Evolutionary conservation across 192 early-diverging fungal species (phyloP).

Genomic region (Chytriomyces sp.): DNA sequence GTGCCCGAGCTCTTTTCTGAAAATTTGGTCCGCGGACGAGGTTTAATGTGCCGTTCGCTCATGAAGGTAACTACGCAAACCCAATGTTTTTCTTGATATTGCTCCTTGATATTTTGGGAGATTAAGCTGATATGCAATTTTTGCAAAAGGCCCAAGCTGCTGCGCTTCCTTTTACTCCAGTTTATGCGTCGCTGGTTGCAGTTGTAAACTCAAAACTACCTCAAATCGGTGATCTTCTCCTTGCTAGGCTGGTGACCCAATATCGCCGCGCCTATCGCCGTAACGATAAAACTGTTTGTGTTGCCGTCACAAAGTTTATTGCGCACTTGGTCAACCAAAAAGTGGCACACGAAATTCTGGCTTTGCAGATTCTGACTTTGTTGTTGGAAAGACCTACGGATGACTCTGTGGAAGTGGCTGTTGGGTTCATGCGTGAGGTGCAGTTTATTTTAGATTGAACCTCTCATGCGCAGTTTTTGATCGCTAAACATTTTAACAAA

Average conservation of each 20-base stretch:
- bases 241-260: conserved; percentile 82
- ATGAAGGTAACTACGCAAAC: conserved; percentile 64
- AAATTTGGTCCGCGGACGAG: conserved; percentile 90
- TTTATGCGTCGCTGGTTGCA: conserved; percentile 86
- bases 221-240: conserved; percentile 83
- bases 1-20: conserved; percentile 87
- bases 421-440: conserved; percentile 86
- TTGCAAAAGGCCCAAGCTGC: conserved; percentile 68
- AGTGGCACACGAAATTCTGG: conserved; percentile 86
- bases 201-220: conserved; percentile 95
- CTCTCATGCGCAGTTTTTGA: not conserved
- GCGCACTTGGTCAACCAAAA: conserved; percentile 93
- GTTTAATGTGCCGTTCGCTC: conserved; percentile 80
- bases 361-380: conserved; percentile 82
- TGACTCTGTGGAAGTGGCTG: conserved; percentile 95
- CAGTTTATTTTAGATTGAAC: not conserved
- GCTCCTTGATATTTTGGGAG: not conserved
- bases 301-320: conserved; percentile 84
- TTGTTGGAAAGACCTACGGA: conserved; percentile 86
- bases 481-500: not conserved
- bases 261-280: conserved; percentile 89
- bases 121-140: not conserved
- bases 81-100: not conserved
- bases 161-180: conserved; percentile 86
- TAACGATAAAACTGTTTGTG: conserved; percentile 88